Percentiles rank a stretch among this genome's conserved stretches.
These are phyloP conservation scores for Nothophytophthora sp. DNA, from an alignment of 352 stramenopile genomes.

Conservation along the genomic window DNA sequence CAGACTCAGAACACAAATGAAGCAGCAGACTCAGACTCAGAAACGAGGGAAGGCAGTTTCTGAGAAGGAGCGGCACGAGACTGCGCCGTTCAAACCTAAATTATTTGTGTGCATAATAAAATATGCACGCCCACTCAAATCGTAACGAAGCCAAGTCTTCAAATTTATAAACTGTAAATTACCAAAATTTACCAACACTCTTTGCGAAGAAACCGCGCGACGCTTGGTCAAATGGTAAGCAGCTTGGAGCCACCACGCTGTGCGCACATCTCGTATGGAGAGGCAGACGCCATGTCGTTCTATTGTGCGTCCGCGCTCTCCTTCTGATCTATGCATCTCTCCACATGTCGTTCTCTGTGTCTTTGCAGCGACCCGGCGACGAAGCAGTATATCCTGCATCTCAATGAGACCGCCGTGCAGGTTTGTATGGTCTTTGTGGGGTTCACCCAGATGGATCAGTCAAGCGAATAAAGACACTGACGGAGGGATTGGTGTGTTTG, in stretches of 20 bases:
- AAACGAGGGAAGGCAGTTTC: too few species aligned
- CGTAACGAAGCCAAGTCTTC: too few species aligned
- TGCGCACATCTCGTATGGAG: not conserved
- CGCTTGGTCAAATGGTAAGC: conserved; percentile 85
- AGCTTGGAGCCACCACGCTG: not conserved
- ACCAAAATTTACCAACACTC: too few species aligned
- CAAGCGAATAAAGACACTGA: not conserved
- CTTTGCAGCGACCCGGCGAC: conserved; percentile 69
- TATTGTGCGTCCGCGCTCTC: not conserved
- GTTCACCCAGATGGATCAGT: not conserved
- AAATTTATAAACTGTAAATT: too few species aligned
- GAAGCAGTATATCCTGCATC: conserved; percentile 85
- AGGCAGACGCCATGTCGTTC: not conserved
- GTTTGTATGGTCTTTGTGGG: conserved; percentile 20
- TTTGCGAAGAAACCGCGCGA: too few species aligned
- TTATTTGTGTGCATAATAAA: too few species aligned
- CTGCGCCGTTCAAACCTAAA: too few species aligned
- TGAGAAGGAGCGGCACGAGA: not conserved
- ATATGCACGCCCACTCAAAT: too few species aligned
- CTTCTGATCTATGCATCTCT: not conserved
- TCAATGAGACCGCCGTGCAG: conserved; percentile 86
- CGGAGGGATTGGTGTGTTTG: conserved; percentile 1
- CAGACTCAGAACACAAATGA: too few species aligned
- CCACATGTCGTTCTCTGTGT: conserved; percentile 13
- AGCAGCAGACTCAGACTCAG: conserved; percentile 22